A percentile compares a stretch with the other conserved stretches of the same genome.
These are phyloP conservation scores for Exobasidium cylindrosporum DNA, from an alignment of 1,284 basidiomycete genomes.

Conservation along the genomic window DNA sequence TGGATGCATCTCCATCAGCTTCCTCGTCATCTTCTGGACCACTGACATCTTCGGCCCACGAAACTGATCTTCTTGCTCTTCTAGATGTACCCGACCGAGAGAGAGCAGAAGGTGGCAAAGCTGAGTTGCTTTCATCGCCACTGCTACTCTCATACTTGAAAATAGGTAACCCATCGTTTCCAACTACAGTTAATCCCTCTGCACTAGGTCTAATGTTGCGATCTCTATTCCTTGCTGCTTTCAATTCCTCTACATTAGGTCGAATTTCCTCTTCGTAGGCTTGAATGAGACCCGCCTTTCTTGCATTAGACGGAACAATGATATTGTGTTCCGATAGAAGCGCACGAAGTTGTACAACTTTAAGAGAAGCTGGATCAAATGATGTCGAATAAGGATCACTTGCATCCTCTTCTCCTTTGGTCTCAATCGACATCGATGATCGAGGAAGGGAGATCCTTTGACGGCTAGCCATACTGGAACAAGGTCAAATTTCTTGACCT, in stretches of 20 bases:
- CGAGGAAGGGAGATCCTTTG: neutral
- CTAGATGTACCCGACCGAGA: neutral
- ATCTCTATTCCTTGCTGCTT: slow-evolving; percentile 61
- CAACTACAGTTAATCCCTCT: neutral
- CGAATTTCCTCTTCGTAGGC: slow-evolving; percentile 66
- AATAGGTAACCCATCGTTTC: slow-evolving; percentile 4
- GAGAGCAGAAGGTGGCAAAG: neutral
- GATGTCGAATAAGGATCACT: slow-evolving; percentile 63
- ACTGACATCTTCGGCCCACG: slow-evolving; percentile 21
- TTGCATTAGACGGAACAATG: slow-evolving; percentile 71
- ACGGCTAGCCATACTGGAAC: neutral
- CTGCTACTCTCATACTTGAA: neutral
- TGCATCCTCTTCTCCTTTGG: neutral
- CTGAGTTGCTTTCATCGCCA: neutral
- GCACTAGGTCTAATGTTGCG: slow-evolving; percentile 55
- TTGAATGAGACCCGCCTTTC: slow-evolving; percentile 79
- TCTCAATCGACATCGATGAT: too few species aligned
- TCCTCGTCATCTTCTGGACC: slow-evolving; percentile 11
- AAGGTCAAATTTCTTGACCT: too few species aligned
- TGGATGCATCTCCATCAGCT: slow-evolving; percentile 27
- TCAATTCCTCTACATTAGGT: slow-evolving; percentile 24
- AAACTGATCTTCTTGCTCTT: slow-evolving; percentile 6
- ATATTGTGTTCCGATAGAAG: slow-evolving; percentile 79
- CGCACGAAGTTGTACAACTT: slow-evolving; percentile 74
- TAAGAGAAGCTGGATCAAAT: slow-evolving; percentile 76